Evolutionary conservation across 2,329 filamentous ascomycete genomes (phyloP), one percentile per base, ranked within the genome.

Genomic region (Epichloe gansuensis): DNA sequence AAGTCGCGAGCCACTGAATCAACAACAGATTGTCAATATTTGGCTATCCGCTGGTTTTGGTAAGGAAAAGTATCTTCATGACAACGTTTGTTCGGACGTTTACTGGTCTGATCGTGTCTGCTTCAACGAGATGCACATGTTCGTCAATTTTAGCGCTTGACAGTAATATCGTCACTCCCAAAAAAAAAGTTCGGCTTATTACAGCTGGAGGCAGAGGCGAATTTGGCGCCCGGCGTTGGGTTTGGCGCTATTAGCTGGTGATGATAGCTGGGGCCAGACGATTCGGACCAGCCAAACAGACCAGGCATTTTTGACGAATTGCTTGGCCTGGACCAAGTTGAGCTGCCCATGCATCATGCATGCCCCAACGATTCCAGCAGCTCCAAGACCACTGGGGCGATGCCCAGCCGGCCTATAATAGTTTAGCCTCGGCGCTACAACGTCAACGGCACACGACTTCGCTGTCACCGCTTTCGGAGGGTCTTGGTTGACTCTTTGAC

Each of bases 391-490:
- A 25, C 13, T 35, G 27, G 15, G 44, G 31, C 34, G n/a, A 6
- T 12, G 17, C 27, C 12, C 8, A 31, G 31, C 34, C 13, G 34
- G 35, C 3, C 45, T 31, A 21, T 2, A 21, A 21, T 21, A 31
- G 27, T 31, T 4, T 9, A 52, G 47, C 45, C 21, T 17, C 51
- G 44, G n/a, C 47, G 51, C 47, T 35, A 50, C 51, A 34, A 52
- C 51, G 51, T 52, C 51, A 52, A 45, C 17, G 25, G 23, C 51
- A 40, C 17, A 21, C 21, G 42, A 39, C 34, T 40, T 41, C 21
- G n/a, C 35, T 11, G 27, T 34, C 44, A 53, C 52, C 52, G 52
- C 43, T 51, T 51, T 53, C 52, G 44, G 49, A 47, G 23, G 34
- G 36, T 15, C 12, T 15, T 51, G 49, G 35, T 15, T 51, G 49